Conservation (phyloP, 106 monocot species). For the Acorus calamus region DNA sequence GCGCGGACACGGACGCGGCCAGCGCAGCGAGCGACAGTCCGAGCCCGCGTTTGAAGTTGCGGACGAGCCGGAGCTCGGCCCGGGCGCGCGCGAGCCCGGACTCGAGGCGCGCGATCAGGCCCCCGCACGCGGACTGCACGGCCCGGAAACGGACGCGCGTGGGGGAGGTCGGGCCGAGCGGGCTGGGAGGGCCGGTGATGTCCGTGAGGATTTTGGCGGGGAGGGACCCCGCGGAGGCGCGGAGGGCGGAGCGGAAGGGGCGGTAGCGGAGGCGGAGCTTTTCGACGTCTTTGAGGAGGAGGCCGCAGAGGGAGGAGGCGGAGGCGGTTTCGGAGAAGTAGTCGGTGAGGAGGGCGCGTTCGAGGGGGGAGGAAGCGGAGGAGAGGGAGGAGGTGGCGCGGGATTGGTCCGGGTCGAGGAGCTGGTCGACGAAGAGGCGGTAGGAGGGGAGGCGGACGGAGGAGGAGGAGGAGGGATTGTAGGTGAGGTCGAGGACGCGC, state of each 20-base stretch:
- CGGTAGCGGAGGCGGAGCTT: constrained; percentile 29
- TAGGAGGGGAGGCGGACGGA: constrained; percentile 34
- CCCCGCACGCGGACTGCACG: constrained; percentile 26
- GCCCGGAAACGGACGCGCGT: constrained; percentile 4
- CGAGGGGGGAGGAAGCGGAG: not conserved
- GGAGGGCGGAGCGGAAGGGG: constrained; percentile 13
- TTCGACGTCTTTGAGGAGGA: constrained; percentile 50
- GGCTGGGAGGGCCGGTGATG: constrained; percentile 20
- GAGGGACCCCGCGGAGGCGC: not conserved
- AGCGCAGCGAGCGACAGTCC: constrained; percentile 27
- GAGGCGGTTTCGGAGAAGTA: constrained; percentile 55
- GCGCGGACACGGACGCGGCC: constrained; percentile 16
- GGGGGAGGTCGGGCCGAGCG: constrained; percentile 3
- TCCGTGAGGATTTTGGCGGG: constrained; percentile 7
- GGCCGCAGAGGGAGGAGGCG: constrained; percentile 56
- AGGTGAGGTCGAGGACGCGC: constrained; percentile 44
- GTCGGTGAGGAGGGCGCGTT: constrained; percentile 27
- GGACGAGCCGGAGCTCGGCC: constrained; percentile 23
- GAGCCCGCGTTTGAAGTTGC: constrained; percentile 15
- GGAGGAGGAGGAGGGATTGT: constrained; percentile 11
- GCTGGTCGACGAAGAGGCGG: constrained; percentile 41
- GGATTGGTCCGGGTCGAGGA: constrained; percentile 66
- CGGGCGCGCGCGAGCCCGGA: constrained; percentile 20
- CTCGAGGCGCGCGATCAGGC: constrained; percentile 40
- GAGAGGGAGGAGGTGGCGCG: constrained; percentile 26